Percentiles rank a stretch among this genome's conserved stretches.
Evolutionary conservation across 2,329 filamentous ascomycete genomes (phyloP).

Genomic region (Cytospora schulzeri): DNA sequence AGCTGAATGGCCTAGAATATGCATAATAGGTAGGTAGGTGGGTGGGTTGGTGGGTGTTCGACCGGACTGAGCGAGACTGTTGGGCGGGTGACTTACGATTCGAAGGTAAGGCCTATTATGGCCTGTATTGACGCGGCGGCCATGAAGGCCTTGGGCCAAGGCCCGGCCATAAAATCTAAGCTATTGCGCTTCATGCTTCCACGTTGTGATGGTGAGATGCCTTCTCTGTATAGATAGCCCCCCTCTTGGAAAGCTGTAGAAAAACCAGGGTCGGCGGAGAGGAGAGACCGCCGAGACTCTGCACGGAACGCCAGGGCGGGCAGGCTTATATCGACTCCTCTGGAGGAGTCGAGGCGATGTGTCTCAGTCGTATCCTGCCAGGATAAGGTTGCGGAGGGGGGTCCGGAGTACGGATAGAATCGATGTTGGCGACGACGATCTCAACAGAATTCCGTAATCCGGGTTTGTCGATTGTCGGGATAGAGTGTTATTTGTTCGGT

Average conservation of each 20-base stretch:
- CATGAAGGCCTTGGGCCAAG: slow-evolving; percentile 89
- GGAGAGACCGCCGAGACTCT: slow-evolving; percentile 49
- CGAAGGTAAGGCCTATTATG: slow-evolving; percentile 76
- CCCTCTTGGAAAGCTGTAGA: slow-evolving; percentile 32
- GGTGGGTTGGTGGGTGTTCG: too few relatives aligned
- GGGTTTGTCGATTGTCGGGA: slow-evolving; percentile 24
- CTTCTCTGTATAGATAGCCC: slow-evolving; percentile 40
- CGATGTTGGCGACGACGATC: slow-evolving; percentile 13
- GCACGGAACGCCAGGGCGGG: slow-evolving; percentile 50
- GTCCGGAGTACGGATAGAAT: slow-evolving; percentile 1
- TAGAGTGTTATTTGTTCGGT: slow-evolving; percentile 4
- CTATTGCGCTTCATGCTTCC: slow-evolving; percentile 43
- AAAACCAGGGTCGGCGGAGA: slow-evolving; percentile 42
- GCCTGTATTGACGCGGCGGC: slow-evolving; percentile 74
- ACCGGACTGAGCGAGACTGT: background rate
- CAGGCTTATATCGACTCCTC: slow-evolving; percentile 37
- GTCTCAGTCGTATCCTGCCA: slow-evolving; percentile 1
- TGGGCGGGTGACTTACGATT: slow-evolving; percentile 66
- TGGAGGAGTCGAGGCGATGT: slow-evolving; percentile 28
- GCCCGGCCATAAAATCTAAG: slow-evolving; percentile 78
- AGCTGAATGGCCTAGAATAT: slow-evolving; percentile 2
- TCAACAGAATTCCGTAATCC: slow-evolving; percentile 14
- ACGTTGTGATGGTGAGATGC: slow-evolving; percentile 38
- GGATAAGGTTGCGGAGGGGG: slow-evolving; percentile 18
- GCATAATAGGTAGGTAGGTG: background rate